These are phyloP conservation scores for Clavariopsis aquatica DNA, from an alignment of 495 filamentous ascomycete species.

Conservation along the genomic window DNA sequence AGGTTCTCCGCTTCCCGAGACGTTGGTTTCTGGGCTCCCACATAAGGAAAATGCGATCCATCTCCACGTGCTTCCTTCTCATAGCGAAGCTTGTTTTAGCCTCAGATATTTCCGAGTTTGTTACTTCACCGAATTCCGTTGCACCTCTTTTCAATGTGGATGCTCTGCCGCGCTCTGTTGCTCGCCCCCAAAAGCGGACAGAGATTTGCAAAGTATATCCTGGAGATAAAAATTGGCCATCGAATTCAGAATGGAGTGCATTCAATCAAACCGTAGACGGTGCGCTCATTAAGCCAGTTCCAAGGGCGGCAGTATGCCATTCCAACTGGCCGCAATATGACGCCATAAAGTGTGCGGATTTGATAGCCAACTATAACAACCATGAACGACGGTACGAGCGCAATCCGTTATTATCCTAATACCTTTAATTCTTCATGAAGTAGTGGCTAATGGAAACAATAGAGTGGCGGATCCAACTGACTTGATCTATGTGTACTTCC, in stretches of 20 bases:
- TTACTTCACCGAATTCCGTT: background rate
- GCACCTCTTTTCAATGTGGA: background rate
- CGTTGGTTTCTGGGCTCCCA: background rate
- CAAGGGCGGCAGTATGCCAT: slow-evolving; percentile 24
- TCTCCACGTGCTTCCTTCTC: background rate
- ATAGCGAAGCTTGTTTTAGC: background rate
- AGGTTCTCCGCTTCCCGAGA: background rate
- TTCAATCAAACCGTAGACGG: slow-evolving; percentile 15
- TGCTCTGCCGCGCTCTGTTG: background rate
- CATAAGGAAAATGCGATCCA: background rate
- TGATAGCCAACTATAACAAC: slow-evolving; percentile 5
- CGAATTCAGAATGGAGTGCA: slow-evolving; percentile 4
- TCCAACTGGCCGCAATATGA: slow-evolving; percentile 7
- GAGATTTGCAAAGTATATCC: slow-evolving; percentile 23
- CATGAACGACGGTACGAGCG: background rate
- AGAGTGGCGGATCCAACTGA: slow-evolving; percentile 16
- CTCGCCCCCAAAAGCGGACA: background rate
- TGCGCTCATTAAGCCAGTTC: slow-evolving; percentile 19
- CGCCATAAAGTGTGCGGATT: background rate
- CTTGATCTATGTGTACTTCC: slow-evolving; percentile 19
- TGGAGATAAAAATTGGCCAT: slow-evolving; percentile 21
- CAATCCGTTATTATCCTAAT: background rate
- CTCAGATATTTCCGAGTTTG: background rate
- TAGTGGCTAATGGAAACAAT: background rate
- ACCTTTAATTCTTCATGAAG: background rate